A percentile compares a stretch with the other conserved stretches of the same genome.
phyloP scores from a whole-genome alignment of 495 filamentous ascomycete genomes.

The Penicillium nucicola region DNA sequence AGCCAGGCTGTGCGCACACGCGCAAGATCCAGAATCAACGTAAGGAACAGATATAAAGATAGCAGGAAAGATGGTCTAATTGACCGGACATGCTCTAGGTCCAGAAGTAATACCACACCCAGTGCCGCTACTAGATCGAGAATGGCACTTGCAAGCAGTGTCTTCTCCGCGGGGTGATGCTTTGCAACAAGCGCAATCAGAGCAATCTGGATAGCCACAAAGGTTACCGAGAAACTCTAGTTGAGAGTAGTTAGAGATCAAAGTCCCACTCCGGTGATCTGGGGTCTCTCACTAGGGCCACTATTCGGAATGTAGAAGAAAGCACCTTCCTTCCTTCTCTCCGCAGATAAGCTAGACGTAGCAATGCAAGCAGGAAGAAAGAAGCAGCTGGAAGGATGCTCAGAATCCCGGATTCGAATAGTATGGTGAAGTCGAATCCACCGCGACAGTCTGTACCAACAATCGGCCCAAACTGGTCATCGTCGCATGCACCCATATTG shows the following conservation, averaged over 20 bases:
- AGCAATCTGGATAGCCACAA: slow-evolving; percentile 32
- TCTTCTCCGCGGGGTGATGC: slow-evolving; percentile 19
- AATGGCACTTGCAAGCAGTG: slow-evolving; percentile 35
- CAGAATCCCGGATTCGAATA: slow-evolving; percentile 47
- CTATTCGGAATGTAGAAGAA: slow-evolving; percentile 6
- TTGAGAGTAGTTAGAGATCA: too few species aligned
- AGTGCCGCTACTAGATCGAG: slow-evolving; percentile 29
- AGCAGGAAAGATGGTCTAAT: slow-evolving; percentile 49
- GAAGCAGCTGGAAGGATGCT: slow-evolving; percentile 41
- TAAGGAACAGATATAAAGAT: slow-evolving; percentile 49
- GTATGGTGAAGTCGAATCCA: slow-evolving; percentile 52
- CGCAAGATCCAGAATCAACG: slow-evolving; percentile 47
- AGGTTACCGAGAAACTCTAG: slow-evolving; percentile 29
- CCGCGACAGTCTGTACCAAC: slow-evolving; percentile 26
- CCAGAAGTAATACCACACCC: slow-evolving; percentile 41
- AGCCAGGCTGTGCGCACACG: slow-evolving; percentile 51
- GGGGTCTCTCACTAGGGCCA: slow-evolving; percentile 8
- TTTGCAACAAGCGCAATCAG: slow-evolving; percentile 36
- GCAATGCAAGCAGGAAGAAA: slow-evolving; percentile 35
- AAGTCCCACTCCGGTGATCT: too few species aligned
- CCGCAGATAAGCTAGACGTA: slow-evolving; percentile 34
- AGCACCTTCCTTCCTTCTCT: slow-evolving; percentile 35
- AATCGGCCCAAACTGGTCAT: slow-evolving; percentile 13
- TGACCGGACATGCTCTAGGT: slow-evolving; percentile 39
- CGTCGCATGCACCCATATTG: slow-evolving; percentile 1